A percentile compares a stretch with the other conserved stretches of the same genome.
Conservation (phyloP, 345 rosid genomes). For the Linum trigynum region DNA sequence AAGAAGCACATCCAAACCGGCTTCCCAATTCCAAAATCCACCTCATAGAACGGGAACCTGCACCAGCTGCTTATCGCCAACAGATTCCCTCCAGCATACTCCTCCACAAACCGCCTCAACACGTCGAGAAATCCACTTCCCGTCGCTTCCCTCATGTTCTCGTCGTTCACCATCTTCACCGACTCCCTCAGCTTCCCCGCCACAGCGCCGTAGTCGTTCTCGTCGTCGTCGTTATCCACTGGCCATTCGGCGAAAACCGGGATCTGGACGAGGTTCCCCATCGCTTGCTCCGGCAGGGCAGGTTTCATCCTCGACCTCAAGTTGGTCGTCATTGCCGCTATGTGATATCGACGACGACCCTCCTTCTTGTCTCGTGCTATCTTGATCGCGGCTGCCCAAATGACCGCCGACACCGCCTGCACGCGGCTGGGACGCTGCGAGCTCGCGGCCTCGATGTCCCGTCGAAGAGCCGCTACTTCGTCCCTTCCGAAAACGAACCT, state of each 20-base stretch:
- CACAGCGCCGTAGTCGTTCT: neutral
- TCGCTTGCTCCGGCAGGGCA: neutral
- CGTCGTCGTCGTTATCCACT: neutral
- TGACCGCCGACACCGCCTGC: neutral
- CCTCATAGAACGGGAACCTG: conserved; percentile 13
- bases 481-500: neutral
- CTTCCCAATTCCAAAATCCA: conserved; percentile 25
- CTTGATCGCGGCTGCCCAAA: neutral
- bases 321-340: neutral
- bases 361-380: neutral
- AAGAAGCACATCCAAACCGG: conserved; percentile 15
- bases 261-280: neutral
- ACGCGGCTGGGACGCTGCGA: neutral
- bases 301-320: neutral
- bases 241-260: neutral
- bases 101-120: neutral
- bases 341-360: neutral
- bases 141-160: neutral
- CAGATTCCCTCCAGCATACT: neutral
- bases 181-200: neutral
- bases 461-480: neutral
- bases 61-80: conserved; percentile 15
- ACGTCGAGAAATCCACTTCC: neutral
- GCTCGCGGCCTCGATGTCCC: neutral
- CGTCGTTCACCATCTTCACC: neutral